phyloP scores from a whole-genome alignment of 1,139 yeast genomes.

The Candida tetrigidarum region DNA sequence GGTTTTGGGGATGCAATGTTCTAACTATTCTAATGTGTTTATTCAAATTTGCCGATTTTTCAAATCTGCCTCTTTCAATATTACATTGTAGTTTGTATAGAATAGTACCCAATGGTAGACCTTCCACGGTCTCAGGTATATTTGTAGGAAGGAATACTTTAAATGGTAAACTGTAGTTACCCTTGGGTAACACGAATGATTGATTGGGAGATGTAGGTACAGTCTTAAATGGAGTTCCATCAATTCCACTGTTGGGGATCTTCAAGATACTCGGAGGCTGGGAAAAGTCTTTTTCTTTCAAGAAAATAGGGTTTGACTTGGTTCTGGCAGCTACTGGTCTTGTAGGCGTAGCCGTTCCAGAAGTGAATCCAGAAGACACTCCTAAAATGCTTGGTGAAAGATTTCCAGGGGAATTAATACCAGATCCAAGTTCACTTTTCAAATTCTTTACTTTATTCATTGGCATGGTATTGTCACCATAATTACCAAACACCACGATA shows the following conservation, averaged over 20 bases:
- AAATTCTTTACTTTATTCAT: conserved; percentile 18
- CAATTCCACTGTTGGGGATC: conserved; percentile 44
- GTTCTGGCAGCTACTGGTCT: conserved; percentile 14
- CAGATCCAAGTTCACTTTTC: conserved; percentile 9
- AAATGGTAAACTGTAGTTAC: conserved; percentile 72
- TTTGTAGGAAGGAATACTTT: conserved; percentile 58
- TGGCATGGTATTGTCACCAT: conserved; percentile 37
- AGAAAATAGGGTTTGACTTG: conserved; percentile 13
- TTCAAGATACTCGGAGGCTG: conserved; percentile 19
- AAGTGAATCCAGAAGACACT: conserved; percentile 9
- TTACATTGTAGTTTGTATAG: conserved; percentile 58
- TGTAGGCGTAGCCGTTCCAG: conserved; percentile 15
- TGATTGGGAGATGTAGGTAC: conserved; percentile 24
- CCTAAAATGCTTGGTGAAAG: conserved; percentile 19
- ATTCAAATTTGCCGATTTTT: conserved; percentile 40
- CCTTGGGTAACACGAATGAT: conserved; percentile 59
- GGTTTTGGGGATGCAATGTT: conserved; percentile 55
- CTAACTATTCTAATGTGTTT: conserved; percentile 45
- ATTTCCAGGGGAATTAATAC: conserved; percentile 20
- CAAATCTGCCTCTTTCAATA: conserved; percentile 57
- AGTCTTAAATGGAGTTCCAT: conserved; percentile 48
- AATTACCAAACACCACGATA: conserved; percentile 42
- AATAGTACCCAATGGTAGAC: conserved; percentile 57
- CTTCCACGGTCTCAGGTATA: conserved; percentile 70
- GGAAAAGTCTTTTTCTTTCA: conserved; percentile 10